Conservation (phyloP, 768 basidiomycete genomes). For the Suillus discolor region DNA sequence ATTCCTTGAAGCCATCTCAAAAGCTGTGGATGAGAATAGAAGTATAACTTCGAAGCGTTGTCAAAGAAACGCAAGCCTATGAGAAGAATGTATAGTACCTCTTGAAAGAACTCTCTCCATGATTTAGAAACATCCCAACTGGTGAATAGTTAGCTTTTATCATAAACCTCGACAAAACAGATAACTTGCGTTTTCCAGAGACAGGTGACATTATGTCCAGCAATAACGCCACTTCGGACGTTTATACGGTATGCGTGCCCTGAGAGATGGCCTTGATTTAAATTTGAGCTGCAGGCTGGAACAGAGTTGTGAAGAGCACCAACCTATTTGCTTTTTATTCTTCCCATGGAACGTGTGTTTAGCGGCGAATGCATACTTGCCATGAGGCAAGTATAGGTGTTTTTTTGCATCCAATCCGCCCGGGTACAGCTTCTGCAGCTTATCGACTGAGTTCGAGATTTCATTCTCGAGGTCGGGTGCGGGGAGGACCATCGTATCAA, state of each 20-base stretch:
- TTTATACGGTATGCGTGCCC: neutral
- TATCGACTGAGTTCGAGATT: neutral
- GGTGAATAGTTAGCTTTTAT: neutral
- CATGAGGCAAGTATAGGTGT: constrained; percentile 15
- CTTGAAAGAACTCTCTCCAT: constrained; percentile 12
- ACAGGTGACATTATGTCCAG: constrained; percentile 15
- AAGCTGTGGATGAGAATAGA: constrained; percentile 19
- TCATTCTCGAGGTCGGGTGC: neutral
- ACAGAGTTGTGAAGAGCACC: neutral
- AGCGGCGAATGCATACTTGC: constrained; percentile 15
- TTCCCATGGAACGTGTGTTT: constrained; percentile 5
- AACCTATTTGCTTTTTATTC: constrained; percentile 2
- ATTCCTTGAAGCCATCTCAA: constrained; percentile 26
- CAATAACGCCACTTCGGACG: constrained; percentile 8
- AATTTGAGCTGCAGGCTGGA: neutral
- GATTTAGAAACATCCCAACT: constrained; percentile 11
- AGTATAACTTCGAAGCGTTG: constrained; percentile 14
- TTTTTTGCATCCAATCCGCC: constrained; percentile 8
- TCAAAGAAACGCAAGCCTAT: neutral
- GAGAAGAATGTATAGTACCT: constrained; percentile 7
- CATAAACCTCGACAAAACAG: neutral
- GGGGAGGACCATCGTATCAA: neutral
- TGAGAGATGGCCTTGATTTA: constrained; percentile 2
- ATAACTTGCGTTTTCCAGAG: constrained; percentile 17
- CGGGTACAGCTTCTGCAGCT: constrained; percentile 12